phyloP scores from a whole-genome alignment of 2,329 filamentous ascomycete genomes.

The Hymenoscyphus fraxineus region DNA sequence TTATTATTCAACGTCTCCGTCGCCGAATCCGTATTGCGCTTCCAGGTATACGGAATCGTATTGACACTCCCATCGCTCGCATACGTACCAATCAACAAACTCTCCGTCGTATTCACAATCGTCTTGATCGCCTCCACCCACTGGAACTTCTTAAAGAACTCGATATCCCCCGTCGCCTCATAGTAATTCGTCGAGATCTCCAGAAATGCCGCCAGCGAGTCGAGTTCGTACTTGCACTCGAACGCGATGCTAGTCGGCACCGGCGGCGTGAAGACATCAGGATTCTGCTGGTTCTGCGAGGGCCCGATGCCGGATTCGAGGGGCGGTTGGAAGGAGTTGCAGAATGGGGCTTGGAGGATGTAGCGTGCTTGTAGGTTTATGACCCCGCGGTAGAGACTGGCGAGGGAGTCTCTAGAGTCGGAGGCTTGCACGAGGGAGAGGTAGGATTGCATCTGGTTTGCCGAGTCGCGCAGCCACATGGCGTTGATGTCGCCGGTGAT shows the following conservation, averaged over 20 bases:
- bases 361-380: slow-evolving; percentile 71
- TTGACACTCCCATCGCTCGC: slow-evolving; percentile 53
- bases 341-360: slow-evolving; percentile 69
- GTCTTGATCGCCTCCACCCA: slow-evolving; percentile 72
- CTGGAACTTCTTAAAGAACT: slow-evolving; percentile 67
- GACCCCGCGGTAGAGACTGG: slow-evolving; percentile 64
- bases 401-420: slow-evolving; percentile 53
- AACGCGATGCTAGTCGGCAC: slow-evolving; percentile 72
- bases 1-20: slow-evolving; percentile 78
- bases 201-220: slow-evolving; percentile 84
- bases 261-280: slow-evolving; percentile 62
- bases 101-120: slow-evolving; percentile 64
- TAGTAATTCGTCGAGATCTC: slow-evolving; percentile 78
- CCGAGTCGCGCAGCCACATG: slow-evolving; percentile 85
- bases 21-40: slow-evolving; percentile 65
- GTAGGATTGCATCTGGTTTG: slow-evolving; percentile 71
- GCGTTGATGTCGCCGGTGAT: slow-evolving; percentile 69
- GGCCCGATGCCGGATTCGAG: slow-evolving; percentile 65
- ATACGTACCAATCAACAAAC: slow-evolving; percentile 74
- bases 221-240: slow-evolving; percentile 95
- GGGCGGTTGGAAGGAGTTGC: slow-evolving; percentile 87
- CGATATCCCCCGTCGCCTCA: slow-evolving; percentile 64
- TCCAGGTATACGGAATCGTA: slow-evolving; percentile 68
- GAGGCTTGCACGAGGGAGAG: slow-evolving; percentile 56
- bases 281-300: slow-evolving; percentile 54